Percentiles rank a stretch among this genome's conserved stretches.
These are phyloP conservation scores for Aspergillus luchuensis DNA, from an alignment of 2,329 filamentous ascomycete species.

Conservation along the genomic window DNA sequence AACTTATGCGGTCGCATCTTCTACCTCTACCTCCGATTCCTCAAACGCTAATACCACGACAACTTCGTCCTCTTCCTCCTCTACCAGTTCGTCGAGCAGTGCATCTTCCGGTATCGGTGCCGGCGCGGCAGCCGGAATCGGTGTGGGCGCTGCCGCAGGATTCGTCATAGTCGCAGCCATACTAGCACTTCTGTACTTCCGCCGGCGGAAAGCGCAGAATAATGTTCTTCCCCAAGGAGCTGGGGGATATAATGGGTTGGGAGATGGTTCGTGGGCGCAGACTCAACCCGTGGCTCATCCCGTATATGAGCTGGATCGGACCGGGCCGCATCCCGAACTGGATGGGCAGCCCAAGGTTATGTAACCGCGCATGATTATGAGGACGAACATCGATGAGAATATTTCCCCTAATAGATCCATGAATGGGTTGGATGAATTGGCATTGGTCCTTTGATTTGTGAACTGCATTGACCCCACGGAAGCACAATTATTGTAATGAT, in stretches of 20 bases:
- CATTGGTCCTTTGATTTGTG: too few species aligned
- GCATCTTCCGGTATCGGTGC: not conserved
- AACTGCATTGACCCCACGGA: too few species aligned
- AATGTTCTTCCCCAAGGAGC: not conserved
- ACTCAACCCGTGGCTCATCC: not conserved
- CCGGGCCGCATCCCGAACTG: not conserved
- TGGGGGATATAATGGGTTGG: not conserved
- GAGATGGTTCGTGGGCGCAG: not conserved
- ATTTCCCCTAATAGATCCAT: too few species aligned
- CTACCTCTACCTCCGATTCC: not conserved
- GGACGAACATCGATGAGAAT: too few species aligned
- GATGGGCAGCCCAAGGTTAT: not conserved
- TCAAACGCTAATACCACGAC: not conserved
- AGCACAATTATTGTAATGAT: too few species aligned
- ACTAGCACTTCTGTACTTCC: not conserved
- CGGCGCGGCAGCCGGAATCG: constrained; percentile 9
- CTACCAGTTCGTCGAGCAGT: not conserved
- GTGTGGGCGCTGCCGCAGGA: constrained; percentile 7
- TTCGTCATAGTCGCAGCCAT: not conserved
- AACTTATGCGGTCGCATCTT: constrained; percentile 5
- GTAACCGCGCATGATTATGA: not conserved
- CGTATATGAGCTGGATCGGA: not conserved
- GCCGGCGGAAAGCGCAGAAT: not conserved
- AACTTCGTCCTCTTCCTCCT: not conserved
- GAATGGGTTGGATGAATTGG: too few species aligned